A percentile compares a stretch with the other conserved stretches of the same genome.
phyloP scores from a whole-genome alignment of 306 rosid genomes.

The Astragalus glycyphyllos region DNA sequence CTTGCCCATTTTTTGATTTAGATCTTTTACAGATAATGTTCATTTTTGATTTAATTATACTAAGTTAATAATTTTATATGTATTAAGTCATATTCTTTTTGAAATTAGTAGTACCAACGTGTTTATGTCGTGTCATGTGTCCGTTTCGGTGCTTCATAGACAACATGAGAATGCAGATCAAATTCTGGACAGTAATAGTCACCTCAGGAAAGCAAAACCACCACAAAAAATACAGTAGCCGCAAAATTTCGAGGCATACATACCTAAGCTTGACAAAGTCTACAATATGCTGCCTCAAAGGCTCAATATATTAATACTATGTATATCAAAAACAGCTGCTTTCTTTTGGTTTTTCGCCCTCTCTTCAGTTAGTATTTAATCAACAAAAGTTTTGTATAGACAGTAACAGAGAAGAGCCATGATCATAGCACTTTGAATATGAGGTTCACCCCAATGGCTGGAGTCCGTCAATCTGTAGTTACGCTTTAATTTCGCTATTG shows the following conservation, averaged over 20 bases:
- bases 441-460: constrained; percentile 29
- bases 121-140: too few relatives aligned
- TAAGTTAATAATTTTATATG: too few relatives aligned
- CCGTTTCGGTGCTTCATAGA: too few relatives aligned
- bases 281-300: background rate
- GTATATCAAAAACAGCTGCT: constrained; percentile 2
- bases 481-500: constrained; percentile 26
- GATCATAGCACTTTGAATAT: constrained; percentile 23
- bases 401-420: constrained; percentile 25
- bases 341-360: background rate
- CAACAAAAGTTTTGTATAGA: constrained; percentile 29
- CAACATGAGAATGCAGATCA: too few relatives aligned
- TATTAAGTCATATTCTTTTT: too few relatives aligned
- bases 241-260: constrained; percentile 24
- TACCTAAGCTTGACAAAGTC: constrained; percentile 7
- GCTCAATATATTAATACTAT: constrained; percentile 9
- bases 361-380: background rate
- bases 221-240: background rate
- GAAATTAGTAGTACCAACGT: too few relatives aligned
- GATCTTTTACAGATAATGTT: too few relatives aligned
- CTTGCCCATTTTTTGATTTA: too few relatives aligned
- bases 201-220: background rate
- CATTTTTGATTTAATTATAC: too few relatives aligned
- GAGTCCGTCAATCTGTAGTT: background rate
- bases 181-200: too few relatives aligned